phyloP scores from a whole-genome alignment of 2,329 filamentous ascomycete species.

The Alternaria sp. region DNA sequence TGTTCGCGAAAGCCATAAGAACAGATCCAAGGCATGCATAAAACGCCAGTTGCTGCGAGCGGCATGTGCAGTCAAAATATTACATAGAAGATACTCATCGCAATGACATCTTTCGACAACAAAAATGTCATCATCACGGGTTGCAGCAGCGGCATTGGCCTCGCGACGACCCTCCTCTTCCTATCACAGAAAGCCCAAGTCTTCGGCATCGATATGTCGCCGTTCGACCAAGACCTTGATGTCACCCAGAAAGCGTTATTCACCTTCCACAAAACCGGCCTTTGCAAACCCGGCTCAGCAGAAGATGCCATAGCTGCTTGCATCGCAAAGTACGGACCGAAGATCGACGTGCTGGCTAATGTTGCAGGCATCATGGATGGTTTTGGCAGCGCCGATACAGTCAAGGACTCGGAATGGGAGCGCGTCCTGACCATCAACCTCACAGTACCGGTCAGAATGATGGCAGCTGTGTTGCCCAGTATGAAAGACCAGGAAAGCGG shows the following conservation, averaged over 20 bases:
- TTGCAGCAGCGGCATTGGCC: slow-evolving; percentile 33
- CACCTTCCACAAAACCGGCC: slow-evolving; percentile 26
- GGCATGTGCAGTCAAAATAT: background rate
- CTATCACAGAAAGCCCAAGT: slow-evolving; percentile 25
- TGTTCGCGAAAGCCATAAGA: background rate
- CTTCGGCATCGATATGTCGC: slow-evolving; percentile 34
- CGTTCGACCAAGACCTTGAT: slow-evolving; percentile 12
- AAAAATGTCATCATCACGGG: slow-evolving; percentile 26
- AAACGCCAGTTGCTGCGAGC: background rate
- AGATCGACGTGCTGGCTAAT: slow-evolving; percentile 52
- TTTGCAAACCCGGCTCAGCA: slow-evolving; percentile 17
- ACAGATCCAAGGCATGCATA: background rate
- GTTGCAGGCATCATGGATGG: slow-evolving; percentile 54
- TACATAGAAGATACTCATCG: background rate
- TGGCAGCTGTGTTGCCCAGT: slow-evolving; percentile 52
- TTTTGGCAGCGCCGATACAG: slow-evolving; percentile 47
- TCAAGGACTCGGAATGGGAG: slow-evolving; percentile 51
- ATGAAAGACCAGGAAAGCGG: slow-evolving; percentile 51
- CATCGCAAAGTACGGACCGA: slow-evolving; percentile 19
- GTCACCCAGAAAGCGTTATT: slow-evolving; percentile 4
- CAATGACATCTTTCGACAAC: slow-evolving; percentile 17
- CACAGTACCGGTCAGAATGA: slow-evolving; percentile 53
- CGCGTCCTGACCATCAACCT: slow-evolving; percentile 52
- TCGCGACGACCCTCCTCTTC: slow-evolving; percentile 28
- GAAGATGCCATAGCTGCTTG: slow-evolving; percentile 23